A percentile compares a stretch with the other conserved stretches of the same genome.
Evolutionary conservation across 495 filamentous ascomycete genomes (phyloP).

Genomic region (Clavariopsis aquatica): DNA sequence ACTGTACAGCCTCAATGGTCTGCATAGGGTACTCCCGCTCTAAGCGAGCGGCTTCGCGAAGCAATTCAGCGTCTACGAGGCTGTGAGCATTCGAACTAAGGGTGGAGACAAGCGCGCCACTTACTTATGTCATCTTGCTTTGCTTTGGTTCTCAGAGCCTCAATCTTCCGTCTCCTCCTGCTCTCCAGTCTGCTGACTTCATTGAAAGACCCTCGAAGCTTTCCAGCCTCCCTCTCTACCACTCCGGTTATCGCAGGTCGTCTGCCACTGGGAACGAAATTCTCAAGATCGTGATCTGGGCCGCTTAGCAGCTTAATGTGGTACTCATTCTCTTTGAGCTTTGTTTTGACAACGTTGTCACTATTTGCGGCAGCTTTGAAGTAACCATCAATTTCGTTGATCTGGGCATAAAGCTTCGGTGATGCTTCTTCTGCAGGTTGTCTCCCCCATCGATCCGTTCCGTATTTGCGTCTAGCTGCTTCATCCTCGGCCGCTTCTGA

Average conservation of each 20-base stretch:
- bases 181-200: constrained; percentile 81
- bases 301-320: constrained; percentile 74
- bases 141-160: constrained; percentile 71
- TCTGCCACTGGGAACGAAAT: constrained; percentile 85
- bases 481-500: constrained; percentile 84
- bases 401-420: constrained; percentile 72
- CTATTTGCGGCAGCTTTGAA: constrained; percentile 80
- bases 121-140: constrained; percentile 86
- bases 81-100: constrained; percentile 20
- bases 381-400: constrained; percentile 80
- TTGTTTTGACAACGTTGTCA: constrained; percentile 76
- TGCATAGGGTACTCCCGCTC: constrained; percentile 86
- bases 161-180: constrained; percentile 71
- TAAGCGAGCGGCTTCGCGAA: constrained; percentile 77
- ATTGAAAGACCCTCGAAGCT: constrained; percentile 73
- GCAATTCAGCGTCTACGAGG: constrained; percentile 62
- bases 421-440: constrained; percentile 68
- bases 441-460: constrained; percentile 83
- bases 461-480: constrained; percentile 71
- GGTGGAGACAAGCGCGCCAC: constrained; percentile 33
- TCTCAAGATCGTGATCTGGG: constrained; percentile 74
- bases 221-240: constrained; percentile 74
- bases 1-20: constrained; percentile 78
- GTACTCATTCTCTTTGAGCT: constrained; percentile 72
- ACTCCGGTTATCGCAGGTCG: constrained; percentile 73